Base-by-base conservation (phyloP, 2,329 filamentous ascomycete species). In the Xylaria hypoxylon region DNA sequence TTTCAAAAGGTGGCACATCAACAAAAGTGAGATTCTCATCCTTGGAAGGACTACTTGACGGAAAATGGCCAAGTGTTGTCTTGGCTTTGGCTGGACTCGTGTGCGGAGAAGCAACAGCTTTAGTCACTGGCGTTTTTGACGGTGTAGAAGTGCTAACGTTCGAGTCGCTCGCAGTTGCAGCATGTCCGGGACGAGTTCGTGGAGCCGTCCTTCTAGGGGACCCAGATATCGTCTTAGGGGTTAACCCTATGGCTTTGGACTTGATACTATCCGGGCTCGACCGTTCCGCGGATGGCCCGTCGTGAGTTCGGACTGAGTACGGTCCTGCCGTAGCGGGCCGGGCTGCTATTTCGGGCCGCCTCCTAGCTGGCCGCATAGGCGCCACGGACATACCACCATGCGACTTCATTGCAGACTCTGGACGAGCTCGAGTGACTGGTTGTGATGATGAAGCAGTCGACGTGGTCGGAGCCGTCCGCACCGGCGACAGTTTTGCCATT, bases 291-390 rank as follows among this genome's bases (percentile, higher is more conserved):
- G 79, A 78, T 2, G 79, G 76, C 2, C 75, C 77, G 57, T 84
- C 83, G 58, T 86, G 84, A n/a, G 82, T 82, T 70, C 88, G 81
- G 10, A 89, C 84, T 22, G 88, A 90, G 74, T 90, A 90, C 0
- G 88, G 88, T 0, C 88, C 88, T 11, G 88, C 88, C 13, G 88
- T 90, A 13, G 88, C 88, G 38, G 88, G 88, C 64, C 88, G 83
- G 31, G 85, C 80, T 48, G 83, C 83, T 71, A 87, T 80, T 62
- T 90, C 88, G 2, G 87, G 87, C 47, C 86, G 81, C 71, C 83
- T 85, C 75, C 84, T 86, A 47, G 83, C 81, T 53, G 88, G 88
- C 62, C 88, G 82, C 83, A 90, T 87, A 1, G 88, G 88, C 31
- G 88, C 88, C 51, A 86, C 86, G 10, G 88, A 90, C 77, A 90